Evolutionary conservation across 768 basidiomycete species (phyloP).

Genomic region (Tylopilus plumbeoviolaceoides): DNA sequence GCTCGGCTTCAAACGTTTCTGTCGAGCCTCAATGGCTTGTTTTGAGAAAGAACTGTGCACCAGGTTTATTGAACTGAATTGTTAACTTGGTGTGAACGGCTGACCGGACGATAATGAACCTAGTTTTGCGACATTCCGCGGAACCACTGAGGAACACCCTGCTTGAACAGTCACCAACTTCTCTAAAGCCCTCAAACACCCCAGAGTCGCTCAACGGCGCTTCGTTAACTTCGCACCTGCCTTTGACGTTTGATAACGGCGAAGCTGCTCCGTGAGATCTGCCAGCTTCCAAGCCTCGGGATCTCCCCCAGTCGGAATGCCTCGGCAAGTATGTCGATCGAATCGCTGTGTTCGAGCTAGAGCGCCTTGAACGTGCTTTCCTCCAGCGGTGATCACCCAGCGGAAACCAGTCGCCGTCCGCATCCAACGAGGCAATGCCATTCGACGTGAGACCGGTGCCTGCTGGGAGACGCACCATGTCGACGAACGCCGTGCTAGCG

Average conservation of each 20-base stretch:
- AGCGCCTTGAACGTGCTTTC: slow-evolving; percentile 44
- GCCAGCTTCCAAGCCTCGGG: slow-evolving; percentile 40
- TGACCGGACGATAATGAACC: too few species aligned
- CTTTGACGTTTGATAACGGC: slow-evolving; percentile 19
- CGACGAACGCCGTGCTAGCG: background rate
- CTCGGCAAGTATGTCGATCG: slow-evolving; percentile 38
- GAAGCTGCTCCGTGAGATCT: slow-evolving; percentile 37
- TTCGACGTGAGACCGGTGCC: background rate
- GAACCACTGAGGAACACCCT: too few species aligned
- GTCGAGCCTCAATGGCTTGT: too few species aligned
- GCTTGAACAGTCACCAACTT: too few species aligned
- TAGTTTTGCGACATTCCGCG: too few species aligned
- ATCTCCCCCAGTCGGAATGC: slow-evolving; percentile 42
- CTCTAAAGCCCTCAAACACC: slow-evolving; percentile 50
- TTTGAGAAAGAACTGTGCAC: too few species aligned
- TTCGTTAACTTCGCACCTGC: slow-evolving; percentile 19
- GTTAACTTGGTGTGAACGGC: too few species aligned
- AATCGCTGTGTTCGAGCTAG: slow-evolving; percentile 40
- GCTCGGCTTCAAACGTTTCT: too few species aligned
- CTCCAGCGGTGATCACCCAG: slow-evolving; percentile 4
- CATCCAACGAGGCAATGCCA: background rate
- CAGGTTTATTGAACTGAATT: too few species aligned
- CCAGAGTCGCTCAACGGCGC: slow-evolving; percentile 46
- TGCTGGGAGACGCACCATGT: slow-evolving; percentile 14
- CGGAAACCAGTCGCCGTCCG: background rate